Conservation (phyloP, 2,329 filamentous ascomycete species). For the Cercospora sp. region DNA sequence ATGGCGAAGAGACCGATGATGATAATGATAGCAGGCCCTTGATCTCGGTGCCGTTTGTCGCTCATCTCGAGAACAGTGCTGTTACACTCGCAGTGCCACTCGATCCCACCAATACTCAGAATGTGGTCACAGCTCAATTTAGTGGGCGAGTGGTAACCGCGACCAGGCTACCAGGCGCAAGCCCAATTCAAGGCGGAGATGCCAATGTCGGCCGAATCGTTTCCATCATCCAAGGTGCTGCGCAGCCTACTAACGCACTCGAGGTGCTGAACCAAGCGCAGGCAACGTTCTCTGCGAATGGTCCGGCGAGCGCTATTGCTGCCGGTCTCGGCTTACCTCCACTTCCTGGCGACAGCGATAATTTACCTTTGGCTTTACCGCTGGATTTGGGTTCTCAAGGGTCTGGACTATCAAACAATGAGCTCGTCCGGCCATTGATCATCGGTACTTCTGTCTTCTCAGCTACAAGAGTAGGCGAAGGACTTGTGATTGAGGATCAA, state of each 20-base stretch:
- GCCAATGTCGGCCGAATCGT: slow-evolving; percentile 18
- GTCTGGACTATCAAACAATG: neutral
- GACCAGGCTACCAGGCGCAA: slow-evolving; percentile 17
- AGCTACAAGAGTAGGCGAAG: slow-evolving; percentile 21
- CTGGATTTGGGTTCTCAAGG: neutral
- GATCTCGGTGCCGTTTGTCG: slow-evolving; percentile 24
- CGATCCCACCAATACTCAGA: slow-evolving; percentile 18
- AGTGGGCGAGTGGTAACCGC: slow-evolving; percentile 26
- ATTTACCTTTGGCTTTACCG: neutral
- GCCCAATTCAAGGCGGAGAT: slow-evolving; percentile 2
- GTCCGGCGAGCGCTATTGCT: slow-evolving; percentile 17
- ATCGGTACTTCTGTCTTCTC: slow-evolving; percentile 27
- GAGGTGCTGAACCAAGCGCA: slow-evolving; percentile 23
- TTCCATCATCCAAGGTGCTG: slow-evolving; percentile 19
- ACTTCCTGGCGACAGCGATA: neutral
- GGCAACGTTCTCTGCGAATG: slow-evolving; percentile 11
- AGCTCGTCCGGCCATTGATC: slow-evolving; percentile 11
- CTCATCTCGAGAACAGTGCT: slow-evolving; percentile 24
- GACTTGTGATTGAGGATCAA: slow-evolving; percentile 34
- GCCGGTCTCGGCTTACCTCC: slow-evolving; percentile 16
- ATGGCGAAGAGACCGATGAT: neutral
- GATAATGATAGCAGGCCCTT: neutral
- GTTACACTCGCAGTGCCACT: slow-evolving; percentile 27
- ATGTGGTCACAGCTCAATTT: slow-evolving; percentile 28
- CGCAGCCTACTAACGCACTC: slow-evolving; percentile 26